Evolutionary conservation across 2,329 filamentous ascomycete genomes (phyloP), one percentile per base, ranked within the genome.

Genomic region (Pyrenophora graminea): DNA sequence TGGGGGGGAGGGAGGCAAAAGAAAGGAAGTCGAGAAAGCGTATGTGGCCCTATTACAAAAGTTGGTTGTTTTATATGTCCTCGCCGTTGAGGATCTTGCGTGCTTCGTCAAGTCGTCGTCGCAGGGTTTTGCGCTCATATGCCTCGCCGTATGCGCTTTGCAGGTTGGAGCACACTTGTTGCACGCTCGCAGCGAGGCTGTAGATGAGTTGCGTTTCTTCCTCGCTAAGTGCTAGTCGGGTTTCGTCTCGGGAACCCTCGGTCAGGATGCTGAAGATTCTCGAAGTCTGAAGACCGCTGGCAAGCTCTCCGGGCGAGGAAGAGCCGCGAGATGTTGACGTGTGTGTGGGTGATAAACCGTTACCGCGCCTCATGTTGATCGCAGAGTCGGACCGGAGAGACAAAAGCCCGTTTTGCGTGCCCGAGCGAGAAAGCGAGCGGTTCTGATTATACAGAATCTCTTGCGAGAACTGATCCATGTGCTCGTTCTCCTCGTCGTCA

Each of bases 71-170:
- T 52, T 85, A 76, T 3, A 54, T n/a, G 18, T 64, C 64, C 53
- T 85, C 76, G 4, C 89, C 90, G 59, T 93, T 89, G 25, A 96
- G 77, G 3, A 90, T 82, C 45, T 83, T 80, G 53, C 86, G 84
- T 4, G 91, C 91, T 45, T 85, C 83, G 59, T 95, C 90, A 43
- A 96, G 80, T 59, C 88, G 81, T 56, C 88, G 79, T 53, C 90
- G 80, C 71, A 89, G 85, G 52, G 87, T 79, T 47, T 85, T 79
- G 42, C 80, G 82, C 60, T 89, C 83, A 54, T 83, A 74, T 32
- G 70, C 65, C 80, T 80, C 48, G 76, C 79, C 45, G 69, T 76
- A 55, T 42, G 67, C 73, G 54, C 68, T 68, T 63, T 83, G 81
- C 53, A 85, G 66, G 49, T 77, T 75, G 32, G 73, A 70, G 47